Evolutionary conservation across 208 protist genomes (phyloP).

Genomic region (Phytomonas sp.): DNA sequence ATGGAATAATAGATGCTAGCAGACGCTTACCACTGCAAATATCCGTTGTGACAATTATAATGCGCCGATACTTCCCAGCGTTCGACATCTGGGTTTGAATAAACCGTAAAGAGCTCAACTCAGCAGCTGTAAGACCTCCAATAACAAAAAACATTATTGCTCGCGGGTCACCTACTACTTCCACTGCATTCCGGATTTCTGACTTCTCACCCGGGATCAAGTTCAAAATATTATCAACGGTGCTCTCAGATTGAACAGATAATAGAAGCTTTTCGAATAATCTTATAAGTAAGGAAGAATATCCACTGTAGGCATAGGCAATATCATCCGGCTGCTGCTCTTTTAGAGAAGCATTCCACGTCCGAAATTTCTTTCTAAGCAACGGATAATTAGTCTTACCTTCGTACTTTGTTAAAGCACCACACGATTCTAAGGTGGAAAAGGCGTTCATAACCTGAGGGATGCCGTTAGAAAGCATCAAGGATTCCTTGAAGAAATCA

Average conservation of each 20-base stretch:
- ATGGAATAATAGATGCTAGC: constrained; percentile 43
- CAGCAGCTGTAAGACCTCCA: constrained; percentile 89
- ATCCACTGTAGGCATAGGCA: constrained; percentile 67
- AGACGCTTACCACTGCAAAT: constrained; percentile 52
- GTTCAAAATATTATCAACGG: constrained; percentile 24
- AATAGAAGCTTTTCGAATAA: constrained; percentile 40
- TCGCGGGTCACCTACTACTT: constrained; percentile 21
- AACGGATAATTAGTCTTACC: constrained; percentile 35
- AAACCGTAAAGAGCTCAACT: constrained; percentile 89
- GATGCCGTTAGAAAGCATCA: constrained; percentile 86
- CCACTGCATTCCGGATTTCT: constrained; percentile 37
- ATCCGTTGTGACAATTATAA: constrained; percentile 55
- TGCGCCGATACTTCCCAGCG: constrained; percentile 24
- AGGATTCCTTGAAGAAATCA: constrained; percentile 49
- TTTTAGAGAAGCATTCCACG: constrained; percentile 45
- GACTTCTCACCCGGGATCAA: constrained; percentile 39
- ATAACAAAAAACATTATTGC: constrained; percentile 87
- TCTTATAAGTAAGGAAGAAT: constrained; percentile 54
- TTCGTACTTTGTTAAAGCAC: constrained; percentile 35
- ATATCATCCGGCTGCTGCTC: constrained; percentile 65
- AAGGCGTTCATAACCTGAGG: constrained; percentile 58
- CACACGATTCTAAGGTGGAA: constrained; percentile 44
- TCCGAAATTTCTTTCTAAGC: constrained; percentile 43
- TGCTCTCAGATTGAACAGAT: constrained; percentile 33
- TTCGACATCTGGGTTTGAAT: constrained; percentile 46